Evolutionary conservation across 1,139 yeast genomes (phyloP).

Genomic region (Protomyces macrosporus): DNA sequence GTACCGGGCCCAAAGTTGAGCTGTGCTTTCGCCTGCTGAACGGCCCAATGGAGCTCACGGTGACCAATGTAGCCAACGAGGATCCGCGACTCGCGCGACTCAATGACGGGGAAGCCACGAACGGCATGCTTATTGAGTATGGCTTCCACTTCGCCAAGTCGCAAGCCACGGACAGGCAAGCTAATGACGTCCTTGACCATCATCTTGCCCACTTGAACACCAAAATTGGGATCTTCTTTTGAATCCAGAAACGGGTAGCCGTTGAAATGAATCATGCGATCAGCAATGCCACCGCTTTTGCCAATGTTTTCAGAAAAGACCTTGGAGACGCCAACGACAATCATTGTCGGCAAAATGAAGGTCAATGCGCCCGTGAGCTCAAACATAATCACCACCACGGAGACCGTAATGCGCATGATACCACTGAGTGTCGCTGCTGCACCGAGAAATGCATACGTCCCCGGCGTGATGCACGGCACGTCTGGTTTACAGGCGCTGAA

Average conservation of each 20-base stretch:
- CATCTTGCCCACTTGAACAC: constrained; percentile 56
- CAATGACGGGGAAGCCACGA: constrained; percentile 56
- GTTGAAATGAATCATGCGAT: constrained; percentile 83
- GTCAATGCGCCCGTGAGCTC: constrained; percentile 93
- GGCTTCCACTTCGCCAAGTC: constrained; percentile 36
- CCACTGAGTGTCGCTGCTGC: constrained; percentile 96
- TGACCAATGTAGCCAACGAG: constrained; percentile 37
- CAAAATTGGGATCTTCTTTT: constrained; percentile 57
- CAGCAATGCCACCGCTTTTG: constrained; percentile 88
- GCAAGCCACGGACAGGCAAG: constrained; percentile 45
- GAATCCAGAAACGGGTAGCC: constrained; percentile 82
- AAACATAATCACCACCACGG: constrained; percentile 92
- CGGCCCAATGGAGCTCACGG: constrained; percentile 37
- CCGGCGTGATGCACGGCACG: constrained; percentile 72
- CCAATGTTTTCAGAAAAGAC: constrained; percentile 72
- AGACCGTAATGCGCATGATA: constrained; percentile 81
- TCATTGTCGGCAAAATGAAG: constrained; percentile 92
- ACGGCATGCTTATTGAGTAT: constrained; percentile 44
- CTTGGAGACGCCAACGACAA: constrained; percentile 87
- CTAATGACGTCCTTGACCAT: constrained; percentile 57
- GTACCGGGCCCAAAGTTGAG: constrained; percentile 26
- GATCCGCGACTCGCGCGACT: constrained; percentile 32
- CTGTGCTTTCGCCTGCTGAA: constrained; percentile 31
- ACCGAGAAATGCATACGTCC: constrained; percentile 94
- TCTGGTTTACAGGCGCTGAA: constrained; percentile 47